Evolutionary conservation across 805 yeast species (phyloP).

Genomic region (Yamadazyma endophytica): DNA sequence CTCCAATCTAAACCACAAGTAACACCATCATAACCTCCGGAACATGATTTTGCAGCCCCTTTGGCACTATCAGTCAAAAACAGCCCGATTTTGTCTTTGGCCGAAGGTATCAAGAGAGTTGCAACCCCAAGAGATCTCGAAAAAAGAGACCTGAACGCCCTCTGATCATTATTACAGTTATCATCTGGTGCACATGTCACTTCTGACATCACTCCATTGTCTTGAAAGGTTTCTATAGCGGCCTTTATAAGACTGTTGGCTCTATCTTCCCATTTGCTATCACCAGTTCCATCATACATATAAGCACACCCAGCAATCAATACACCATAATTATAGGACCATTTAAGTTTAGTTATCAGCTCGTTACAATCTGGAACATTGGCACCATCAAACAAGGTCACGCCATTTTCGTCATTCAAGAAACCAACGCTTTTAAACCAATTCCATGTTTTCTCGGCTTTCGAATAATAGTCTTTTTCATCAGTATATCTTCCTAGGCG

Average conservation of each 20-base stretch:
- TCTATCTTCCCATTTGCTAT: slow-evolving; percentile 34
- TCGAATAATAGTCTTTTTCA: slow-evolving; percentile 65
- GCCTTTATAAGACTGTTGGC: slow-evolving; percentile 31
- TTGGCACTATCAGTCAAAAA: slow-evolving; percentile 45
- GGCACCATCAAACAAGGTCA: slow-evolving; percentile 54
- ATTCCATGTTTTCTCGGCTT: slow-evolving; percentile 71
- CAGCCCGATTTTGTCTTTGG: slow-evolving; percentile 36
- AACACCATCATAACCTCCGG: slow-evolving; percentile 79
- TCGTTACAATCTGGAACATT: slow-evolving; percentile 43
- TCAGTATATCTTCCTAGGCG: slow-evolving; percentile 77
- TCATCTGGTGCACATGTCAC: slow-evolving; percentile 49
- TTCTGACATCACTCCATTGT: slow-evolving; percentile 51
- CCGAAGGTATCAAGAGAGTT: slow-evolving; percentile 47
- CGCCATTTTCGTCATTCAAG: slow-evolving; percentile 17
- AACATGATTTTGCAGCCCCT: slow-evolving; percentile 74
- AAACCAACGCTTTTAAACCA: slow-evolving; percentile 60
- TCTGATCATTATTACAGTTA: slow-evolving; percentile 66
- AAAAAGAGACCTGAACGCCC: slow-evolving; percentile 65
- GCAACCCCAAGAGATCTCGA: slow-evolving; percentile 59
- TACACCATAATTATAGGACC: slow-evolving; percentile 70
- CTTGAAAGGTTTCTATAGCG: slow-evolving; percentile 34
- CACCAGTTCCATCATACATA: slow-evolving; percentile 56
- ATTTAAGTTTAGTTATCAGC: slow-evolving; percentile 43
- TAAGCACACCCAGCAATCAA: slow-evolving; percentile 64
- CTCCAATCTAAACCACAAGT: slow-evolving; percentile 82